Evolutionary conservation across 805 yeast genomes (phyloP).

Genomic region (Schwanniomyces polymorphus): DNA sequence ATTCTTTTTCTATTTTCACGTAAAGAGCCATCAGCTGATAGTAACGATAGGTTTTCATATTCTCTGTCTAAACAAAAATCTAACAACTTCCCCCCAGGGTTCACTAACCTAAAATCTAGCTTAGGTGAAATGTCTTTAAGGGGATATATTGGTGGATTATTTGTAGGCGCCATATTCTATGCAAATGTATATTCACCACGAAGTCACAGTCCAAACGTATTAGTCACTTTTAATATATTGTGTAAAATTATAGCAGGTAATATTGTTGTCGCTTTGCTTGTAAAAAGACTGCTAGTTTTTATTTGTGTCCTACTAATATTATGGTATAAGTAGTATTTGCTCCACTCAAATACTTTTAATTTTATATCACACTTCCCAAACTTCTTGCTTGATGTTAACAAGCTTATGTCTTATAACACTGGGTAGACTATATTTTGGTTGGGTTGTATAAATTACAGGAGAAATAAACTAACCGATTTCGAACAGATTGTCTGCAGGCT

Average conservation of each 20-base stretch:
- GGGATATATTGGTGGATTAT: slow-evolving; percentile 33
- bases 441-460: neutral
- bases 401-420: neutral
- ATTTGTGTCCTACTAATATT: neutral
- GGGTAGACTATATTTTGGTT: neutral
- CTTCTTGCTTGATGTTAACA: neutral
- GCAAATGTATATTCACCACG: neutral
- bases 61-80: slow-evolving; percentile 31
- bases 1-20: slow-evolving; percentile 28
- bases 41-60: slow-evolving; percentile 23
- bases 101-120: slow-evolving; percentile 29
- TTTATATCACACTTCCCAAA: neutral
- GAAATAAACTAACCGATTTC: neutral
- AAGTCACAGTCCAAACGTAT: neutral
- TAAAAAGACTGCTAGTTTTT: neutral
- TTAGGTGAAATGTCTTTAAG: slow-evolving; percentile 26
- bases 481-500: neutral
- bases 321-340: neutral
- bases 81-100: slow-evolving; percentile 30
- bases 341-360: neutral
- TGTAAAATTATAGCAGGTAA: neutral
- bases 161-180: slow-evolving; percentile 7
- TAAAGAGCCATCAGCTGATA: slow-evolving; percentile 10
- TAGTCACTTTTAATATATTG: neutral
- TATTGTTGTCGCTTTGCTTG: neutral